phyloP scores from a whole-genome alignment of 129 eudicot species.

The Erigeron canadensis region DNA sequence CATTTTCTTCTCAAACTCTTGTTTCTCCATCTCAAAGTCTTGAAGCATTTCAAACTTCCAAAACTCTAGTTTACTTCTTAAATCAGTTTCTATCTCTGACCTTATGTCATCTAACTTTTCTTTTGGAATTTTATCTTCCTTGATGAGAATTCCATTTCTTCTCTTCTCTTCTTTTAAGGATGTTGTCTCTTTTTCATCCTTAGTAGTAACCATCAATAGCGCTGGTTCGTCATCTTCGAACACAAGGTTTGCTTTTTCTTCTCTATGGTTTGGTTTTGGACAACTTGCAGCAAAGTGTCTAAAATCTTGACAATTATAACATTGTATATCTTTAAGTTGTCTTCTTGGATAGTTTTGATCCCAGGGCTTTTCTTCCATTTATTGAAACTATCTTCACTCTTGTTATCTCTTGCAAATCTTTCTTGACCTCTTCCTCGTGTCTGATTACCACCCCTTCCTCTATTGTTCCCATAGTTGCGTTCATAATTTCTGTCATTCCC shows the following conservation, averaged over 20 bases:
- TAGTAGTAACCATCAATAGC: neutral
- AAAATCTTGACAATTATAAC: neutral
- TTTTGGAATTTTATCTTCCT: neutral
- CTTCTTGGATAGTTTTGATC: neutral
- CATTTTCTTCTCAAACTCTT: neutral
- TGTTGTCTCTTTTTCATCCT: neutral
- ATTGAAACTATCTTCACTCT: neutral
- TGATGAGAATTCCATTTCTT: neutral
- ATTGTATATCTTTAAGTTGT: too few species aligned
- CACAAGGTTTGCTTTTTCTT: neutral
- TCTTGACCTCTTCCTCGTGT: neutral
- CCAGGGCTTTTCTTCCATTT: neutral
- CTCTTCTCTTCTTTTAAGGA: neutral
- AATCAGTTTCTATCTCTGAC: neutral
- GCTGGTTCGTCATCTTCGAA: neutral
- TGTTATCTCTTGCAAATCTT: neutral
- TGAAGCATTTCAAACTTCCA: neutral
- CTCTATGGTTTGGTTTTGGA: neutral
- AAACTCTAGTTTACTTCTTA: neutral
- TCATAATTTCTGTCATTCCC: neutral
- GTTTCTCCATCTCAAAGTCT: neutral
- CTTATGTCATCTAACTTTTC: neutral
- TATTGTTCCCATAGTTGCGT: neutral
- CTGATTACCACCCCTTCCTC: neutral
- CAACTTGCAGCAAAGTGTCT: neutral